A percentile compares a stretch with the other conserved stretches of the same genome.
These are phyloP conservation scores for Detonula confervacea DNA, from an alignment of 352 stramenopile species.

Conservation along the genomic window DNA sequence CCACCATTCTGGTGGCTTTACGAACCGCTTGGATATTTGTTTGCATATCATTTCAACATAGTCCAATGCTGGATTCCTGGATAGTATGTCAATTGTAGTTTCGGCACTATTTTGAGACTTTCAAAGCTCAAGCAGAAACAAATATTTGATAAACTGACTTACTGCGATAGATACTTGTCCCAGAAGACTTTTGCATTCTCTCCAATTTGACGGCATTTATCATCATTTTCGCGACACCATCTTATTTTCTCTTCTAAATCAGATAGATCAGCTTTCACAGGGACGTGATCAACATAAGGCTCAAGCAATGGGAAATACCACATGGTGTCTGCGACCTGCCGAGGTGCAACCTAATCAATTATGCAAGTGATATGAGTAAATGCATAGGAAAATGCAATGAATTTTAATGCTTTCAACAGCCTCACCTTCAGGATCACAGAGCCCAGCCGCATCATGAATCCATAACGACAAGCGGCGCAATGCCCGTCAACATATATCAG, in stretches of 20 bases:
- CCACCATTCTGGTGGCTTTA: slow-evolving; percentile 78
- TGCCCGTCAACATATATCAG: slow-evolving; percentile 97
- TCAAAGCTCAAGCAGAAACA: slow-evolving; percentile 21
- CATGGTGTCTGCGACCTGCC: slow-evolving; percentile 95
- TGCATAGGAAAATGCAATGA: neutral
- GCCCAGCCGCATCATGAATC: slow-evolving; percentile 97
- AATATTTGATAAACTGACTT: slow-evolving; percentile 9
- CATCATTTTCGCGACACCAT: slow-evolving; percentile 97
- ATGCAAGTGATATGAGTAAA: neutral
- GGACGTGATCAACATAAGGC: slow-evolving; percentile 97
- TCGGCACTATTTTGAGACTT: too few species aligned
- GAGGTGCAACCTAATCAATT: slow-evolving; percentile 57
- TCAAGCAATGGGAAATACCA: slow-evolving; percentile 96
- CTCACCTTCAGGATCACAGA: slow-evolving; percentile 95
- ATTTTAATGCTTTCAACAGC: neutral
- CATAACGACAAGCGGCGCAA: slow-evolving; percentile 97
- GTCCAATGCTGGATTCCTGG: slow-evolving; percentile 93
- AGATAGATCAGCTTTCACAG: slow-evolving; percentile 95
- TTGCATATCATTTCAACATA: slow-evolving; percentile 97
- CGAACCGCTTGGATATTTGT: slow-evolving; percentile 90
- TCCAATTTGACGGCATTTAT: slow-evolving; percentile 94
- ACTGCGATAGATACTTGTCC: slow-evolving; percentile 85
- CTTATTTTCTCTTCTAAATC: slow-evolving; percentile 98
- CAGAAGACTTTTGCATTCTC: slow-evolving; percentile 94
- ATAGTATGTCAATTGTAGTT: too few species aligned